Percentiles rank a stretch among this genome's conserved stretches.
Conservation (phyloP, 2,329 filamentous ascomycete species). For the Colletotrichum truncatum region DNA sequence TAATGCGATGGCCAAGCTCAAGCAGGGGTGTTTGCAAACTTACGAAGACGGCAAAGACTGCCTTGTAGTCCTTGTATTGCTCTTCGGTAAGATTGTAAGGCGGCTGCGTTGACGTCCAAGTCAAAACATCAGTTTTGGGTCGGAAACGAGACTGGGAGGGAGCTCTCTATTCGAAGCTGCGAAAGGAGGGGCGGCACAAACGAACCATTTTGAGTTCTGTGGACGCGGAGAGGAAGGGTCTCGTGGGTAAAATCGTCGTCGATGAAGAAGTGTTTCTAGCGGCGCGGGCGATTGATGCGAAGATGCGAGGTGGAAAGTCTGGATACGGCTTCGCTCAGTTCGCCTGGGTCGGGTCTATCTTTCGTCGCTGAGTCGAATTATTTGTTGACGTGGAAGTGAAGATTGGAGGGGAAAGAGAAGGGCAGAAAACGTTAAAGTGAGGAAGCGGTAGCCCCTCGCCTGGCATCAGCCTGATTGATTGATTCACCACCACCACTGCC, state of each 20-base stretch:
- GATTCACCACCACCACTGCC: not conserved
- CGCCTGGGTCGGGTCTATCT: not conserved
- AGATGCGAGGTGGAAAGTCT: not conserved
- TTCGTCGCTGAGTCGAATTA: not conserved
- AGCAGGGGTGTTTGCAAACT: conserved; percentile 5
- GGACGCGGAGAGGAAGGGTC: not conserved
- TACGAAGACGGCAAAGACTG: conserved; percentile 32
- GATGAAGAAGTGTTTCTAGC: not conserved
- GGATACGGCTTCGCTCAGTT: not conserved
- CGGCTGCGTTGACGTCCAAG: conserved; percentile 7
- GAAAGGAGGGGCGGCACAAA: not conserved
- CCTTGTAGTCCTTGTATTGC: conserved; percentile 30
- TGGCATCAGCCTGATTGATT: conserved; percentile 26
- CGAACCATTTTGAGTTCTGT: conserved; percentile 28
- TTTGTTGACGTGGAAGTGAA: conserved; percentile 1
- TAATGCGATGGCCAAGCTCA: not conserved
- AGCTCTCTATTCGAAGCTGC: not conserved
- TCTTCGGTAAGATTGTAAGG: conserved; percentile 30
- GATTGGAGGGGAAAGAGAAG: conserved; percentile 4
- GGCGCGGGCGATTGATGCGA: not conserved
- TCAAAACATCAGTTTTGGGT: not conserved
- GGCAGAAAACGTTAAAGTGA: conserved; percentile 4
- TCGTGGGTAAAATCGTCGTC: not conserved
- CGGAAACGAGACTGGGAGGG: not conserved
- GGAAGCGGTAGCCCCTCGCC: conserved; percentile 17